Conservation (phyloP, 331 rosid genomes). For the Spiraea crenata region DNA sequence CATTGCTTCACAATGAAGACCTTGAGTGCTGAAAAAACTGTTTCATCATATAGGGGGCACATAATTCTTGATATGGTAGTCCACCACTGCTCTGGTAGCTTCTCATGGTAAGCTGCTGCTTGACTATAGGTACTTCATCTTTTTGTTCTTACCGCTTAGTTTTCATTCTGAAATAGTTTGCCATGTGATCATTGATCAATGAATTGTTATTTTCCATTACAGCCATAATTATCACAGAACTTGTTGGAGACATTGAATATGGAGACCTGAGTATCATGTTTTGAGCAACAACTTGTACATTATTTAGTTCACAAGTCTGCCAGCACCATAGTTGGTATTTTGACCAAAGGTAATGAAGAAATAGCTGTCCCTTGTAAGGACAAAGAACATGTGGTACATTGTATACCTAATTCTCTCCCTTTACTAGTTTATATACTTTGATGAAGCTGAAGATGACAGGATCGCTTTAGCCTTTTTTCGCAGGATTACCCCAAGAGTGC, state of each 20-base stretch:
- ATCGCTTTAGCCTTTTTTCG: neutral
- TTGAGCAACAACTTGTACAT: neutral
- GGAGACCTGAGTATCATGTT: neutral
- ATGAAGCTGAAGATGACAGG: neutral
- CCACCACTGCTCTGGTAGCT: conserved; percentile 6
- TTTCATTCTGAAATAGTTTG: neutral
- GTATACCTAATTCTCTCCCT: neutral
- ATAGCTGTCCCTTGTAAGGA: neutral
- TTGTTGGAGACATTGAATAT: neutral
- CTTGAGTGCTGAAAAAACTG: conserved; percentile 22
- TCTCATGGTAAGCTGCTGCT: conserved; percentile 14
- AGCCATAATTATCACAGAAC: conserved; percentile 1
- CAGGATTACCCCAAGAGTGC: neutral
- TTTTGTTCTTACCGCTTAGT: neutral
- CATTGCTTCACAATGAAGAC: conserved; percentile 22
- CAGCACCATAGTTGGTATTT: neutral
- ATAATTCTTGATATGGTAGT: conserved; percentile 6
- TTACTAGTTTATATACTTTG: neutral
- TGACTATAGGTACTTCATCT: neutral
- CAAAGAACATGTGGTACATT: neutral
- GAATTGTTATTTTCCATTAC: neutral
- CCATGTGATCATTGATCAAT: neutral
- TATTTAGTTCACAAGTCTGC: neutral
- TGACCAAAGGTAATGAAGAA: neutral
- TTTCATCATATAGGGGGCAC: neutral